Evolutionary conservation across 352 stramenopile species (phyloP), one percentile per base, ranked within the genome.

Genomic region (Phytophthora constricta): DNA sequence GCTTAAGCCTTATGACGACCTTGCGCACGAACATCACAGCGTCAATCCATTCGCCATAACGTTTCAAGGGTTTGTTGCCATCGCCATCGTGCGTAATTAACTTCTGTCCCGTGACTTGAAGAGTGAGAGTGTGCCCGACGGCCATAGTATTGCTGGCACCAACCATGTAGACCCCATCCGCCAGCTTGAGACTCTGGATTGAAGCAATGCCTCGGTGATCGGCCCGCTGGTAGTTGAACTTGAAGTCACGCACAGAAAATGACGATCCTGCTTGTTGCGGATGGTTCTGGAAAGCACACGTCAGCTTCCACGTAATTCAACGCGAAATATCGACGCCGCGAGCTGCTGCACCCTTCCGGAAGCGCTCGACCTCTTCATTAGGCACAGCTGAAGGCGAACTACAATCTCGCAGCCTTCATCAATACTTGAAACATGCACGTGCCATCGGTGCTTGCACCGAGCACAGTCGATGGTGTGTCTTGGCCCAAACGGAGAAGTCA

Each of bases 31-130:
- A 51, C 39, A 28, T 60, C 2, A 51, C 20, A 11, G 37, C 50
- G 22, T 60, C 22, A 13, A 60, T 51, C 54, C 54, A 62, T 14
- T 62, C 42, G 25, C 54, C 54, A 10, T 62, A 47, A 11, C 2
- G 2, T 9, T 16, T n/a, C 42, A 61, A 52, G 4, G 0, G 5
- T 8, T 41, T 25, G 17, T 61, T 28, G 11, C n/a, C 5, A 3
- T 13, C 23, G 1, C 52, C 53, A 19, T 61, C 53, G 9, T 33
- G 19, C 22, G 43, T 41, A 13, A 41, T 52, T 25, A 16, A 33
- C 20, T 33, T 26, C 16, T 22, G 3, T 8, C 53, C 53, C 7
- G 23, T 4, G 9, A 61, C 53, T 5, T 52, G 16, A n/a, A 61
- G 42, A 41, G 28, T 25, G 31, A 47, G 53, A 33, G 42, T 26